Percentiles rank a stretch among this genome's conserved stretches.
Evolutionary conservation across 805 yeast genomes (phyloP).

Genomic region (Starmera amethionina): DNA sequence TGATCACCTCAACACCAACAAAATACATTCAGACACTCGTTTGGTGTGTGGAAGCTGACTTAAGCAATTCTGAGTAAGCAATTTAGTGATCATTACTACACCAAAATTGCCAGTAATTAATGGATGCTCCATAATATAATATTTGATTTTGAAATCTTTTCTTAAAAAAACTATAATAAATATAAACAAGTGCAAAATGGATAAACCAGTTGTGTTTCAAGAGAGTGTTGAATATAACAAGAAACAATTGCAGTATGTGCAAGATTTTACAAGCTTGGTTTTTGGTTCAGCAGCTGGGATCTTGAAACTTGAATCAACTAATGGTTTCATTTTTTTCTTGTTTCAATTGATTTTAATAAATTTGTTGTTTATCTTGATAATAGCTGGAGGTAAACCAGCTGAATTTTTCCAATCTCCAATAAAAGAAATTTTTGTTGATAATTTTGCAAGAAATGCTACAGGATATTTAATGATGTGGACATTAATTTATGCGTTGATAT

Average conservation of each 20-base stretch:
- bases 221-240: too few relatives aligned
- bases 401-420: constrained; percentile 9
- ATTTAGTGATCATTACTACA: too few relatives aligned
- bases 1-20: neutral
- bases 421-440: constrained; percentile 6
- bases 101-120: too few relatives aligned
- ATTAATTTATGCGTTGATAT: constrained; percentile 14
- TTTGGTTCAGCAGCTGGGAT: constrained; percentile 16
- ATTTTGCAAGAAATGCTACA: constrained; percentile 9
- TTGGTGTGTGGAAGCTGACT: too few relatives aligned
- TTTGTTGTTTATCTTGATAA: constrained; percentile 4
- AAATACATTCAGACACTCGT: too few relatives aligned
- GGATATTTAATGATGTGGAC: constrained; percentile 18
- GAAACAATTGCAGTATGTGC: constrained; percentile 8
- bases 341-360: constrained; percentile 2
- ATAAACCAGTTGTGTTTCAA: too few relatives aligned
- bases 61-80: too few relatives aligned
- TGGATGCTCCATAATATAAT: too few relatives aligned
- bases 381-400: constrained; percentile 2
- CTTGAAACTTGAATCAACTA: constrained; percentile 13
- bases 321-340: constrained; percentile 13
- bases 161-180: neutral
- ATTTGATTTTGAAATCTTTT: too few relatives aligned
- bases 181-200: neutral
- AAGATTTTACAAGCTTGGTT: constrained; percentile 15